Base-by-base conservation (phyloP, 1,139 yeast genomes). In the Hemisphaericaspora lyxosophila region DNA sequence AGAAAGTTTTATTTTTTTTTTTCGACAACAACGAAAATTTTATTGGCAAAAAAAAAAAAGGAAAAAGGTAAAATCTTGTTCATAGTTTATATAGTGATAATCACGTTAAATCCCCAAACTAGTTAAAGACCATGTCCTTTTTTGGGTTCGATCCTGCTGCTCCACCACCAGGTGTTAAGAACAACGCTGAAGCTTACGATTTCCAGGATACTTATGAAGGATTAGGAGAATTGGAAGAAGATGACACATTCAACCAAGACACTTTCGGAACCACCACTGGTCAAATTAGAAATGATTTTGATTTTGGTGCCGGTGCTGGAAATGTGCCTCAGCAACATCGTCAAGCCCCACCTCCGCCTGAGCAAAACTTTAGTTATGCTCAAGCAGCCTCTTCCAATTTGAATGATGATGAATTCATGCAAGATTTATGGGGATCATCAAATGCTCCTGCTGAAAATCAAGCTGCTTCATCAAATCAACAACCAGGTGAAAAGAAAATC, bases 161-260 rank as follows among this genome's bases (percentile, higher is more conserved):
- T 12, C 74, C 78, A 7, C 70, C 70, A 11, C 24, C 31, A 19
- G 37, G 57, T 45, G 34, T 47, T 27, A 32, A 43, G 45, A 26
- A 41, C 26, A 40, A 43, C 9, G 43, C 42, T 25, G 65, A 73
- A 43, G 63, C 67, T 3, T 78, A 75, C 51, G 94, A 85, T 54
- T 89, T 86, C 55, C 94, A 87, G 51, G 95, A 88, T 38, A 82
- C 95, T 13, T 86, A 85, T 56, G 87, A 84, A 46, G 90, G 90
- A 3, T 73, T 85, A 42, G 92, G 89, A 2, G 86, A 78, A 22
- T 73, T 73, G 43, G 94, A 85, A 47, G 82, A 78, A 25, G 89
- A 83, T 42, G 97, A 89, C 57, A 89, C 82, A 38, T 70, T 87
- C 53, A 90, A 90, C 57, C 85, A 82, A 45, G 95, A 87, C 55